Evolutionary conservation across 2,329 filamentous ascomycete genomes (phyloP).

Genomic region (Curvularia sp.): DNA sequence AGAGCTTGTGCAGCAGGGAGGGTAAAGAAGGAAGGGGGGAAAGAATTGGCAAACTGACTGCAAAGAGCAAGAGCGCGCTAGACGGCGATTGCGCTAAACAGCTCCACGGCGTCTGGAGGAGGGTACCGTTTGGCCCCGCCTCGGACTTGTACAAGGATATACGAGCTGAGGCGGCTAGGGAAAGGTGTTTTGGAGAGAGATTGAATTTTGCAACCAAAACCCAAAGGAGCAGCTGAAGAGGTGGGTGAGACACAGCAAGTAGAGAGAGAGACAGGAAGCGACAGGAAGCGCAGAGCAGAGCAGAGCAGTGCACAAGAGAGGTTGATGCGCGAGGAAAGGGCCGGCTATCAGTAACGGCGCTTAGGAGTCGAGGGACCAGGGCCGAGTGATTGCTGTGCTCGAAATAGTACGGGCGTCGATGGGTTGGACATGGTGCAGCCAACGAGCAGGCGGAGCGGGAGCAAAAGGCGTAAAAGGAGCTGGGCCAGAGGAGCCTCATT

Average conservation of each 20-base stretch:
- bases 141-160: constrained; percentile 45
- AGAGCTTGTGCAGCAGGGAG: constrained; percentile 35
- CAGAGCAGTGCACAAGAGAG: constrained; percentile 2
- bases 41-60: constrained; percentile 47
- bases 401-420: constrained; percentile 46
- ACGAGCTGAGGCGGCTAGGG: constrained; percentile 35
- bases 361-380: constrained; percentile 38
- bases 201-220: neutral
- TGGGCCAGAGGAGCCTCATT: constrained; percentile 37
- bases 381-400: constrained; percentile 41
- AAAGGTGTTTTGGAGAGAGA: neutral
- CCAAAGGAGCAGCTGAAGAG: constrained; percentile 40
- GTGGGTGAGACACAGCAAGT: constrained; percentile 37
- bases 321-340: constrained; percentile 40
- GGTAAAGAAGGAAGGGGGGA: constrained; percentile 31
- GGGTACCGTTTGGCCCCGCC: constrained; percentile 50
- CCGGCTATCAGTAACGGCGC: constrained; percentile 49
- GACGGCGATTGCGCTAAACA: constrained; percentile 40
- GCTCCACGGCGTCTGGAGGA: constrained; percentile 48
- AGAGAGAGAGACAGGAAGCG: constrained; percentile 35
- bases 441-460: constrained; percentile 4
- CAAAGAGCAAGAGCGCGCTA: constrained; percentile 49
- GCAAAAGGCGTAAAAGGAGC: constrained; percentile 46
- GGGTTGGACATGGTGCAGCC: constrained; percentile 11
- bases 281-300: constrained; percentile 36